Evolutionary conservation across 2,329 filamentous ascomycete genomes (phyloP).

Genomic region (Colletotrichum orbiculare): DNA sequence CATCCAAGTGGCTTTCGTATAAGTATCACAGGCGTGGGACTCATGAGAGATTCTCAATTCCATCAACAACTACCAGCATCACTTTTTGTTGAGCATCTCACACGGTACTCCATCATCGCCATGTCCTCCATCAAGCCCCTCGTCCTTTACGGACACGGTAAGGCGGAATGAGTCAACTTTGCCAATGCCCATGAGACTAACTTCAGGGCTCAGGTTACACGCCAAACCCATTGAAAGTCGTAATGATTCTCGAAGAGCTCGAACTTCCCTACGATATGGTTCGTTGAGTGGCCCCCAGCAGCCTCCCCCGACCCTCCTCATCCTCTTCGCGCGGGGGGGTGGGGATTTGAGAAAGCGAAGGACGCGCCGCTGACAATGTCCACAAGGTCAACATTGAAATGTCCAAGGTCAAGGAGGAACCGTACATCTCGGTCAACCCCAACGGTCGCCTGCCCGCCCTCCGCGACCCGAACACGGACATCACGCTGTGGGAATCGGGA

Average conservation of each 20-base stretch:
- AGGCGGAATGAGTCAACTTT: no score
- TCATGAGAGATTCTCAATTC: background rate
- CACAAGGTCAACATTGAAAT: conserved; percentile 35
- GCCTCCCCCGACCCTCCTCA: no score
- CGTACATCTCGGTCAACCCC: conserved; percentile 46
- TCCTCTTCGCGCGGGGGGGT: background rate
- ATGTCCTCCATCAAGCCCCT: conserved; percentile 7
- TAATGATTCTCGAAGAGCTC: conserved; percentile 51
- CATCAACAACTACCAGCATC: background rate
- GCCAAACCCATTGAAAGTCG: conserved; percentile 47
- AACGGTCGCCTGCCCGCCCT: conserved; percentile 49
- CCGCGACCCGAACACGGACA: conserved; percentile 47
- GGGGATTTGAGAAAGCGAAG: background rate
- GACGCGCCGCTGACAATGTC: conserved; percentile 2
- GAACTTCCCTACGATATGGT: conserved; percentile 46
- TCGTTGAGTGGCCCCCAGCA: background rate
- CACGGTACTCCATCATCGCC: background rate
- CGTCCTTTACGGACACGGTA: conserved; percentile 20
- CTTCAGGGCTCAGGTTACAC: conserved; percentile 4
- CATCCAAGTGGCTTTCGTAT: no score
- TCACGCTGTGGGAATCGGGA: conserved; percentile 45
- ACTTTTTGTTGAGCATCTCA: background rate
- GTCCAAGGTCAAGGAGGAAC: conserved; percentile 40
- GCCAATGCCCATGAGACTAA: background rate
- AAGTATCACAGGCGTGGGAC: no score